Evolutionary conservation across 768 basidiomycete genomes (phyloP).

Genomic region (Mycena maculata): DNA sequence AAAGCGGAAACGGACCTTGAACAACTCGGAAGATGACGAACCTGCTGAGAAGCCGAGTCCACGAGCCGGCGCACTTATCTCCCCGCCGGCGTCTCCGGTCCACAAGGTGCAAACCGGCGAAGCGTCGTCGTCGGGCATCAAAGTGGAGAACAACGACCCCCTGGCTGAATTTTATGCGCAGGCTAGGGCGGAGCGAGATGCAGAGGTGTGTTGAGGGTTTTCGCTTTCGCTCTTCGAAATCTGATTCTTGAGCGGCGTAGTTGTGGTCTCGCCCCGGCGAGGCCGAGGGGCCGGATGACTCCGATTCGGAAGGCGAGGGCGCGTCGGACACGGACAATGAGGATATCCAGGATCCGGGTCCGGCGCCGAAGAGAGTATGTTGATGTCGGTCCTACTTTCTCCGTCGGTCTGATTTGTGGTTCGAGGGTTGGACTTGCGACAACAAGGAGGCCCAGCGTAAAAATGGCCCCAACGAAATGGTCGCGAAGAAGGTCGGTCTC

Average conservation of each 20-base stretch:
- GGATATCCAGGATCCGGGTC: conserved; percentile 38
- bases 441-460: conserved; percentile 48
- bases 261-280: conserved; percentile 51
- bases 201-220: conserved; percentile 47
- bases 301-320: conserved; percentile 26
- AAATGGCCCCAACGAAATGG: conserved; percentile 72
- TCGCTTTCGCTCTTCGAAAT: background rate
- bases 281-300: conserved; percentile 47
- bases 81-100: conserved; percentile 24
- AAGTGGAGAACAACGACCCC: conserved; percentile 56
- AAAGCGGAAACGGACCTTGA: conserved; percentile 6
- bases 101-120: background rate
- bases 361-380: conserved; percentile 46
- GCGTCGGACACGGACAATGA: conserved; percentile 37
- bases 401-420: background rate
- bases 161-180: conserved; percentile 72
- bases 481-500: conserved; percentile 71
- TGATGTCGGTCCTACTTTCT: background rate
- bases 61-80: conserved; percentile 30
- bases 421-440: conserved; percentile 78
- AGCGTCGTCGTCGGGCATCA: conserved; percentile 24
- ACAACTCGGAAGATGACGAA: conserved; percentile 38
- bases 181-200: conserved; percentile 63
- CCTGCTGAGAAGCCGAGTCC: conserved; percentile 19
- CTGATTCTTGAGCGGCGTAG: conserved; percentile 31